Conservation (phyloP, 2,329 filamentous ascomycete species). For the Alternaria viburni region DNA sequence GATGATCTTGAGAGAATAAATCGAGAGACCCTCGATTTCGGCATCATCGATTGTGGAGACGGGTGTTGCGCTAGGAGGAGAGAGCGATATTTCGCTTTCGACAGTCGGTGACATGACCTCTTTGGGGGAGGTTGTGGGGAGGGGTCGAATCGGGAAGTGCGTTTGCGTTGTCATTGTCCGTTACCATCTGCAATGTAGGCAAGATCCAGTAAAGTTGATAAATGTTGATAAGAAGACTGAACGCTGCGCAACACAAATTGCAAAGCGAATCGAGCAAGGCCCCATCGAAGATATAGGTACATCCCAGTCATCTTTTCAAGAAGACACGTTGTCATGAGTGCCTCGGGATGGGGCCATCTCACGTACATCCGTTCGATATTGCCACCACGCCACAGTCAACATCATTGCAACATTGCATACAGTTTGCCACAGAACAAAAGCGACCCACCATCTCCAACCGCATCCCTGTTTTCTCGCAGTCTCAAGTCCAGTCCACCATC, state of each 20-base stretch:
- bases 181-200: neutral
- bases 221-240: neutral
- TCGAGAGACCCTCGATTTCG: neutral
- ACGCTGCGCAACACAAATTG: fast-evolving
- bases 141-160: neutral
- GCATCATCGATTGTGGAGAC: neutral
- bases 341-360: neutral
- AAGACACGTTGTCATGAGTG: neutral
- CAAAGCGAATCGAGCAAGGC: neutral
- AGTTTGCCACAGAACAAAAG: neutral
- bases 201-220: neutral
- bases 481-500: neutral
- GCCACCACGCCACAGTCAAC: neutral
- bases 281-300: too few relatives aligned
- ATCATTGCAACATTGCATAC: neutral
- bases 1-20: neutral
- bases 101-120: neutral
- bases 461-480: neutral
- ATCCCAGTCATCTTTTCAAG: too few relatives aligned
- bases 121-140: neutral
- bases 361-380: neutral
- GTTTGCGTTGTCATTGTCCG: neutral
- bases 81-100: neutral
- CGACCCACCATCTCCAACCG: neutral
- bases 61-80: neutral